phyloP scores from a whole-genome alignment of 2,329 filamentous ascomycete species.

The Fusarium verrucosum region DNA sequence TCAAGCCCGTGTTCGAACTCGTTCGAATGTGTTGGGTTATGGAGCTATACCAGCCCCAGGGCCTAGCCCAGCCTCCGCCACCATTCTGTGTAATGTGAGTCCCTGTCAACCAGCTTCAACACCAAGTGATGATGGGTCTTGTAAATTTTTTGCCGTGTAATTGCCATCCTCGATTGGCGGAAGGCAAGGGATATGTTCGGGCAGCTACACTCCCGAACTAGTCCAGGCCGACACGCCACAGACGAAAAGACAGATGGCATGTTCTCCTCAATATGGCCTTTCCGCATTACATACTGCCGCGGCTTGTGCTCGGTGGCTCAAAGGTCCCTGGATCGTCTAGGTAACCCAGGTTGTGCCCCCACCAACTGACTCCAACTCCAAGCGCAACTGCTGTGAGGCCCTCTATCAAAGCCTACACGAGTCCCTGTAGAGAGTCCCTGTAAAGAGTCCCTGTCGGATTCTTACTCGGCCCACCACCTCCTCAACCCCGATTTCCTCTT shows the following conservation, averaged over 20 bases:
- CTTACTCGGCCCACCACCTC: slow-evolving; percentile 33
- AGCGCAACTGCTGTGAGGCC: slow-evolving; percentile 32
- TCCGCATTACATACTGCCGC: slow-evolving; percentile 12
- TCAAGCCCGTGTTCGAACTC: neutral
- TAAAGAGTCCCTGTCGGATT: slow-evolving; percentile 26
- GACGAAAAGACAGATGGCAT: slow-evolving; percentile 34
- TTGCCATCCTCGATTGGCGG: slow-evolving; percentile 4
- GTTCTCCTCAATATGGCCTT: slow-evolving; percentile 26
- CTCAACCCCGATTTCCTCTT: slow-evolving; percentile 36
- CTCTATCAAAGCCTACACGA: slow-evolving; percentile 18
- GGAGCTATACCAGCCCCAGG: slow-evolving; percentile 18
- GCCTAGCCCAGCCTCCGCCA: slow-evolving; percentile 27
- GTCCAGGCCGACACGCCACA: slow-evolving; percentile 12
- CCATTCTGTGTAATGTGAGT: slow-evolving; percentile 1
- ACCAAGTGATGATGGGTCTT: neutral
- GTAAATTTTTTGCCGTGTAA: neutral
- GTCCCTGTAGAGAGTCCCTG: slow-evolving; percentile 35
- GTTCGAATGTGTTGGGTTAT: neutral
- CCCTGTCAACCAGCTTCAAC: neutral
- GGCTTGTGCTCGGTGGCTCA: slow-evolving; percentile 28
- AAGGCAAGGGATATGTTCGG: slow-evolving; percentile 5
- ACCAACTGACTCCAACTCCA: slow-evolving; percentile 19
- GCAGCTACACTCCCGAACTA: slow-evolving; percentile 21
- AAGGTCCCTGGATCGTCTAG: slow-evolving; percentile 35
- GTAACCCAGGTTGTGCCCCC: slow-evolving; percentile 42